Conservation (phyloP, 345 rosid genomes). For the Dipteronia sinensis region DNA sequence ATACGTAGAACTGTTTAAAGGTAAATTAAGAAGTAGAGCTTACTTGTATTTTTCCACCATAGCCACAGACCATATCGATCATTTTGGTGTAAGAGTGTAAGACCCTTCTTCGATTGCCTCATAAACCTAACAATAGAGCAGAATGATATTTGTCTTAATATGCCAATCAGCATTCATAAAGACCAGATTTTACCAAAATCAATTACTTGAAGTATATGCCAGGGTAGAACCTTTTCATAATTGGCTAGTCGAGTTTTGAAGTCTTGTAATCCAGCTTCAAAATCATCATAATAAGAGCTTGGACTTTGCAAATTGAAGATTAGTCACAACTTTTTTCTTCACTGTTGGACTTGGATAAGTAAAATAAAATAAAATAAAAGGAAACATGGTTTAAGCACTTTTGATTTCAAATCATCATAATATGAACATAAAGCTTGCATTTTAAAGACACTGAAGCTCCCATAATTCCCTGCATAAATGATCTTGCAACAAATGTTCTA, state of each 20-base stretch:
- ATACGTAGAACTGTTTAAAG: not conserved
- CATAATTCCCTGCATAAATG: too few relatives aligned
- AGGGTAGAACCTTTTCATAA: conserved; percentile 72
- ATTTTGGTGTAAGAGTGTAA: conserved; percentile 94
- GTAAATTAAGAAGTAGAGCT: conserved; percentile 18
- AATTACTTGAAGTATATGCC: conserved; percentile 21
- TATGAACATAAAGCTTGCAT: too few relatives aligned
- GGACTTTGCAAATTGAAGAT: too few relatives aligned
- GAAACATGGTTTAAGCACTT: too few relatives aligned
- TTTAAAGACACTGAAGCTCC: too few relatives aligned
- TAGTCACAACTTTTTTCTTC: too few relatives aligned
- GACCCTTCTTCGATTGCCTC: conserved; percentile 99
- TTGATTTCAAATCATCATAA: too few relatives aligned
- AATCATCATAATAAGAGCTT: conserved; percentile 38
- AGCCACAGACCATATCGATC: conserved; percentile 99
- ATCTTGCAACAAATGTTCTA: too few relatives aligned
- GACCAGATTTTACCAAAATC: conserved; percentile 14
- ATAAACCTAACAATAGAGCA: conserved; percentile 67
- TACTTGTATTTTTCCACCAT: conserved; percentile 97
- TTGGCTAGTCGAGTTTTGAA: conserved; percentile 84
- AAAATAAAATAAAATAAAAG: too few relatives aligned
- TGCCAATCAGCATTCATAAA: conserved; percentile 17
- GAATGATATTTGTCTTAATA: conserved; percentile 33
- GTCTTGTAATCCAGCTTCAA: conserved; percentile 83
- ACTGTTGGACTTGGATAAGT: too few relatives aligned